Evolutionary conservation across 1,139 yeast species (phyloP).

Genomic region (Suhomyces coccinellae): DNA sequence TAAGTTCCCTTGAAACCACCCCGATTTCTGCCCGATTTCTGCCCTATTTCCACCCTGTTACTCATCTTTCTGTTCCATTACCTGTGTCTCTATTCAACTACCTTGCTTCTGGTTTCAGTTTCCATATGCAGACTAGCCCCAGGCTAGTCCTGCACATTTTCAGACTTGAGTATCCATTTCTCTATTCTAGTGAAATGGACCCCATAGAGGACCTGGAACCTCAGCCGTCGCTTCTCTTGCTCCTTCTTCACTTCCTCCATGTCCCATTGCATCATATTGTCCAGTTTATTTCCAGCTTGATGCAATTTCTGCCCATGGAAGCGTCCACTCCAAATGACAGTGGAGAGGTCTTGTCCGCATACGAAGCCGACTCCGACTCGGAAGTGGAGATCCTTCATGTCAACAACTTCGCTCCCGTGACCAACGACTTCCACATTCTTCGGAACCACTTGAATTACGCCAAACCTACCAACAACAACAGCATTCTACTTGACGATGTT

Average conservation of each 20-base stretch:
- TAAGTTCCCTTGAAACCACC: too few species aligned
- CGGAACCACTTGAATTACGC: neutral
- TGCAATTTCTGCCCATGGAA: neutral
- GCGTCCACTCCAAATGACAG: neutral
- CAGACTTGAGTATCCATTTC: neutral
- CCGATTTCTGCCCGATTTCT: too few species aligned
- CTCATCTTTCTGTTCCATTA: too few species aligned
- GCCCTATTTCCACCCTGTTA: too few species aligned
- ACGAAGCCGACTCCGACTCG: conserved; percentile 3
- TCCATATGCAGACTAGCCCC: too few species aligned
- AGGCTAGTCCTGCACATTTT: neutral
- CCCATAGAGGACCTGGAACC: conserved; percentile 1
- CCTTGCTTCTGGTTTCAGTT: too few species aligned
- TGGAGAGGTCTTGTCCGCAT: neutral
- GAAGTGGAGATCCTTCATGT: conserved; percentile 6
- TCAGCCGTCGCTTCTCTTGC: neutral
- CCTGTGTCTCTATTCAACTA: too few species aligned
- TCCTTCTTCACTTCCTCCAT: conserved; percentile 1
- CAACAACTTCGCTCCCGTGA: conserved; percentile 4
- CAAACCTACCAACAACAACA: conserved; percentile 13
- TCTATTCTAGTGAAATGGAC: neutral
- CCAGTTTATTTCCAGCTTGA: neutral
- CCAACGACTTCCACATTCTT: conserved; percentile 18
- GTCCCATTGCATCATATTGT: neutral
- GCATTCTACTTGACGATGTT: conserved; percentile 15